Percentiles rank a stretch among this genome's conserved stretches.
phyloP scores from a whole-genome alignment of 768 basidiomycete species.

The Tylopilus balloui region DNA sequence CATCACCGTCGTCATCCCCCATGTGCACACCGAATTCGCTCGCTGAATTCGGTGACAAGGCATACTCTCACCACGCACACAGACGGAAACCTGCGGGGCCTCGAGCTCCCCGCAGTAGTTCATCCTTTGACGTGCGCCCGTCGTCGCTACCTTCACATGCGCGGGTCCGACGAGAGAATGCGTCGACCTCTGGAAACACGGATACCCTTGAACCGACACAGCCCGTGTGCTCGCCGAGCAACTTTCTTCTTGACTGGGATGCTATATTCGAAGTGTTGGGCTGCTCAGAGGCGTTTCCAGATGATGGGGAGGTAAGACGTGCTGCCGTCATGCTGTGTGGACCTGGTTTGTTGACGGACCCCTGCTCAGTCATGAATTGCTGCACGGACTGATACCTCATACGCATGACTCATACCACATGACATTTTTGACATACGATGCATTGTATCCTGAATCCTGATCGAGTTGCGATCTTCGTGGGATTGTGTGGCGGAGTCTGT shows the following conservation, averaged over 20 bases:
- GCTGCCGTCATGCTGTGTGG: neutral
- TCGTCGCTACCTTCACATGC: slow-evolving; percentile 1
- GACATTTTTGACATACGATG: too few relatives aligned
- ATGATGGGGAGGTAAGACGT: slow-evolving; percentile 8
- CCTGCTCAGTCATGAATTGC: neutral
- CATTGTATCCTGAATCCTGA: neutral
- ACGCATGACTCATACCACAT: slow-evolving; percentile 3
- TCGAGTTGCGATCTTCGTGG: slow-evolving; percentile 1
- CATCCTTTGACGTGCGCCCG: slow-evolving; percentile 7
- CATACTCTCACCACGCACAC: slow-evolving; percentile 1
- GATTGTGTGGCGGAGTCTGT: too few relatives aligned
- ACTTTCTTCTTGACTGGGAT: slow-evolving; percentile 30
- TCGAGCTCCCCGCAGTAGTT: slow-evolving; percentile 18
- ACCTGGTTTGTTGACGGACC: slow-evolving; percentile 6
- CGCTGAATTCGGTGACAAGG: slow-evolving; percentile 4
- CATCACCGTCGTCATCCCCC: slow-evolving; percentile 14
- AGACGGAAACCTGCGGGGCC: slow-evolving; percentile 27
- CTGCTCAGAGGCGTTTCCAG: slow-evolving; percentile 2
- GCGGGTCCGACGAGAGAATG: slow-evolving; percentile 4
- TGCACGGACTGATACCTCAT: neutral
- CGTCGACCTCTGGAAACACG: too few relatives aligned
- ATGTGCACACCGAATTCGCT: neutral
- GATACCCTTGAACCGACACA: neutral
- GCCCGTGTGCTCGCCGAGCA: slow-evolving; percentile 10
- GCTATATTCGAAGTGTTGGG: slow-evolving; percentile 29